Evolutionary conservation across 345 rosid species (phyloP), one percentile per base, ranked within the genome.

Genomic region (Bretschneidera sinensis): DNA sequence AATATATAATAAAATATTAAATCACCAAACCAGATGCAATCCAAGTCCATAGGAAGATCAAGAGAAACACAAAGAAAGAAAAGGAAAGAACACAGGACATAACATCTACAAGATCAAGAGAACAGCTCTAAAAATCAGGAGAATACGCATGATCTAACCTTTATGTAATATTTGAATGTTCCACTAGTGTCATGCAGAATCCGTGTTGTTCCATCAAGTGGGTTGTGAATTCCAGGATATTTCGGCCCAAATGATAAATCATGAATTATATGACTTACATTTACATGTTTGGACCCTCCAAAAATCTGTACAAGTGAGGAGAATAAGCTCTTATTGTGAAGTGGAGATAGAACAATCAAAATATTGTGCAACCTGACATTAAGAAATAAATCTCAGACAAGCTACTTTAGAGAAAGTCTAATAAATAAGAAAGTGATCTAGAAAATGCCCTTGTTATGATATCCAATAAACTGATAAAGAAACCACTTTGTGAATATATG

Each of bases 161-260:
- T 95, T 50, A 95, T 88, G 75, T 84, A 95, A 71, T 95, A 91
- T 67, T 95, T 91, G 84, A 95, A 95, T 60, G 87, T 83, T 76
- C 99, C 98, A 69, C 94, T 95, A 49, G 88, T 60, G 15, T 76
- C 81, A 55, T 71, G 96, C 68, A 91, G 79, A 62, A 81, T 74
- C 61, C 98, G 78, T 21, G 10, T 65, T 1, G 96, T 95, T 55
- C 70, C 98, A 71, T 95, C 98, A 57, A 95, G 89, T 31, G 98
- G 99, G 67, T 95, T 95, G 83, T 88, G 98, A 70, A 88, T 61
- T 64, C 99, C 98, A 1, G 96, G 99, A 74, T 88, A 95, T 61
- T 91, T 80, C 5, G 97, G 98, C 57, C 99, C 98, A 72, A 95
- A 95, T 56, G 99, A 83, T 68, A 95, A 67, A 73, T 88, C 92